phyloP scores from a whole-genome alignment of 768 basidiomycete genomes.

The Podaxis carcinomalis region DNA sequence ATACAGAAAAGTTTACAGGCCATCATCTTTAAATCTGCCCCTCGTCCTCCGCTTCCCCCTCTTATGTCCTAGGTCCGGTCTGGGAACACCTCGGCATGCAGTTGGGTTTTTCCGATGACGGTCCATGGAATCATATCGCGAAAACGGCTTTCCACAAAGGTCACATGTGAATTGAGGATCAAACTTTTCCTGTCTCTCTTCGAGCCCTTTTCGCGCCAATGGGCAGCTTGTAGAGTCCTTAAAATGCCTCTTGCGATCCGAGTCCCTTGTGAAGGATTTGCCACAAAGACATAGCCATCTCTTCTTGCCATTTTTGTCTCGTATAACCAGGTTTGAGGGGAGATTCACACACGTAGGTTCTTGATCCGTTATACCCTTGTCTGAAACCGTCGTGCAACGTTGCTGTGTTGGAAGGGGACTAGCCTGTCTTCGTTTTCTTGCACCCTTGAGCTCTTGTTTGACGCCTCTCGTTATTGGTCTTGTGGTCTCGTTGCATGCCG shows the following conservation, averaged over 20 bases:
- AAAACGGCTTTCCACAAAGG: neutral
- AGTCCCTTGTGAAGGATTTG: neutral
- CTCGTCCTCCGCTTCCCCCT: neutral
- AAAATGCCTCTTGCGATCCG: slow-evolving; percentile 4
- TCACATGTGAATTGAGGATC: neutral
- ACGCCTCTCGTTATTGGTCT: neutral
- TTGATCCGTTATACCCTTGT: neutral
- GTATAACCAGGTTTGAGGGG: too few species aligned
- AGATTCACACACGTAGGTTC: neutral
- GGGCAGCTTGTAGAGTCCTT: neutral
- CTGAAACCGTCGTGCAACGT: neutral
- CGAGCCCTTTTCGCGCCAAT: neutral
- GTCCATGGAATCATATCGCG: neutral
- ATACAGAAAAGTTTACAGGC: neutral
- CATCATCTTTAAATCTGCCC: neutral
- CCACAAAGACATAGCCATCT: neutral
- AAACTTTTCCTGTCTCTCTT: neutral
- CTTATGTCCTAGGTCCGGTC: neutral
- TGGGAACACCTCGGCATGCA: neutral
- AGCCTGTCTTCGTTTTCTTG: neutral
- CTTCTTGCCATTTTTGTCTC: neutral
- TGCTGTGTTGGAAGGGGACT: neutral
- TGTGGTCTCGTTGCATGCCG: neutral
- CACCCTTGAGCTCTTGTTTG: neutral
- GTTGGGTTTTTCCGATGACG: neutral